Evolutionary conservation across 2,329 filamentous ascomycete species (phyloP).

Genomic region (Alternaria rosae): DNA sequence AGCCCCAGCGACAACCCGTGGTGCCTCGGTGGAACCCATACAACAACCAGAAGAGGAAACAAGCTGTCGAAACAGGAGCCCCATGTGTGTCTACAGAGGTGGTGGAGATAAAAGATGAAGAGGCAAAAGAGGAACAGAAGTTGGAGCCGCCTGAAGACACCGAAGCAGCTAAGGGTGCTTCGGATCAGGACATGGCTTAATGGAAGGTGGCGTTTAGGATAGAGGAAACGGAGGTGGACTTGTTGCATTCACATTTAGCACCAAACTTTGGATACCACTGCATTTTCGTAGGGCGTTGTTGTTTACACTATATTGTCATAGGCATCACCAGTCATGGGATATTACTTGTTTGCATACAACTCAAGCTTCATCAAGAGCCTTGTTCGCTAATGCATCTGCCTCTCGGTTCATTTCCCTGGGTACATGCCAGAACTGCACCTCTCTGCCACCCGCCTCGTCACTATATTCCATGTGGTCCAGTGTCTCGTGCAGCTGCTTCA

Average conservation of each 20-base stretch:
- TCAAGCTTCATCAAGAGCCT: conserved; percentile 46
- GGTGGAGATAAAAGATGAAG: conserved; percentile 20
- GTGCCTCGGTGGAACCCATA: conserved; percentile 47
- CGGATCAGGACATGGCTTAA: conserved; percentile 31
- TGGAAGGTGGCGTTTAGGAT: neutral
- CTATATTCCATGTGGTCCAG: conserved; percentile 21
- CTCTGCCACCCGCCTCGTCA: conserved; percentile 11
- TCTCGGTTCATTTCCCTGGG: conserved; percentile 25
- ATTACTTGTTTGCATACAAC: conserved; percentile 18
- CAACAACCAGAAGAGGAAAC: conserved; percentile 38
- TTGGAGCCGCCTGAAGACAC: conserved; percentile 13
- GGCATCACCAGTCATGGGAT: neutral
- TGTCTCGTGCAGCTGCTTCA: conserved; percentile 22
- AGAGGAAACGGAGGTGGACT: neutral
- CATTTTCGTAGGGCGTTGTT: conserved; percentile 15
- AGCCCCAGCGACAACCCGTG: conserved; percentile 31
- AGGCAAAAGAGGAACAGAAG: conserved; percentile 21
- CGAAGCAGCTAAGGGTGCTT: conserved; percentile 12
- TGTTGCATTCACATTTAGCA: conserved; percentile 24
- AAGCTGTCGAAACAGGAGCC: conserved; percentile 23
- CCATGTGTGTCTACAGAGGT: conserved; percentile 34
- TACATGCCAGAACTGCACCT: conserved; percentile 40
- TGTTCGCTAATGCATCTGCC: conserved; percentile 27
- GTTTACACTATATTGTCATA: conserved; percentile 5
- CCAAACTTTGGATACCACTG: conserved; percentile 26